A percentile compares a stretch with the other conserved stretches of the same genome.
Conservation (phyloP, 1,284 basidiomycete genomes). For the Cryptococcus maquisensis region DNA sequence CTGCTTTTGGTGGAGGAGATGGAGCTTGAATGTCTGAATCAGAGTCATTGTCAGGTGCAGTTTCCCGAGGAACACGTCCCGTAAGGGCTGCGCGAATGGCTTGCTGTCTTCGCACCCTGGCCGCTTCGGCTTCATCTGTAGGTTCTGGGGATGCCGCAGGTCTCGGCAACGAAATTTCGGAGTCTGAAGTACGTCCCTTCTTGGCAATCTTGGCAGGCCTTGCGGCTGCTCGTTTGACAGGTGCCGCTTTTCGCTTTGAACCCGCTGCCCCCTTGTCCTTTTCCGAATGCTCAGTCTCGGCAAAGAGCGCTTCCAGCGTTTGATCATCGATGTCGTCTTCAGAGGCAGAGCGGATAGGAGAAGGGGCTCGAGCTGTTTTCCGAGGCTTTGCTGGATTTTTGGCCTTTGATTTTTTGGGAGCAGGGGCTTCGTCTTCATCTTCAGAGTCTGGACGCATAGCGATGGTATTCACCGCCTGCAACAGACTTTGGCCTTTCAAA, state of each 20-base stretch:
- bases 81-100: too few species aligned
- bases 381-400: not conserved
- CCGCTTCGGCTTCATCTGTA: too few species aligned
- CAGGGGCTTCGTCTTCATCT: slow-evolving; percentile 18
- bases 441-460: slow-evolving; percentile 7
- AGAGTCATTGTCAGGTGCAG: too few species aligned
- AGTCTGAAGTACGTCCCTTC: too few species aligned
- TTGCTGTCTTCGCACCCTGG: too few species aligned
- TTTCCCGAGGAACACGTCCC: too few species aligned
- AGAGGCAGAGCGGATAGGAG: slow-evolving; percentile 10
- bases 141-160: too few species aligned
- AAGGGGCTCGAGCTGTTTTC: slow-evolving; percentile 4
- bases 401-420: not conserved
- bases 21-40: too few species aligned
- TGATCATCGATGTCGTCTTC: not conserved
- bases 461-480: slow-evolving; percentile 21
- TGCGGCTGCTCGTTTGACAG: too few species aligned
- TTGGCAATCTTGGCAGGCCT: too few species aligned
- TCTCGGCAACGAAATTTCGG: too few species aligned
- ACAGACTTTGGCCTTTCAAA: slow-evolving; percentile 37
- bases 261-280: not conserved
- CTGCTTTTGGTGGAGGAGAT: too few species aligned
- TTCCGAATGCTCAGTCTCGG: not conserved
- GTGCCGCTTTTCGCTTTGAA: not conserved
- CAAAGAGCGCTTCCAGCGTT: slow-evolving; percentile 11